These are phyloP conservation scores for Xerocomus spinulosus DNA, from an alignment of 768 basidiomycete species.

Conservation along the genomic window DNA sequence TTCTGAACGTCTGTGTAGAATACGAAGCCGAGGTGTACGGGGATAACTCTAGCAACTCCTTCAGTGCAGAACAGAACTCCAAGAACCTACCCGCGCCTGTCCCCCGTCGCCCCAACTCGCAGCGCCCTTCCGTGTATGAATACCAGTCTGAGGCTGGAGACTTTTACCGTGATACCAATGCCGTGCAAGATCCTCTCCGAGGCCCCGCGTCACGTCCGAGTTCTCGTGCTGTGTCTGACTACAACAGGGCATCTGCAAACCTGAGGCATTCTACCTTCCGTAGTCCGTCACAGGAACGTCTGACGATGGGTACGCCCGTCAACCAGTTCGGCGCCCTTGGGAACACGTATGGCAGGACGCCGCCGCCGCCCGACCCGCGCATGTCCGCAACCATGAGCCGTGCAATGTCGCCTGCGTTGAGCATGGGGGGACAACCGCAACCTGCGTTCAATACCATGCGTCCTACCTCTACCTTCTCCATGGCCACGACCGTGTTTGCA, in stretches of 20 bases:
- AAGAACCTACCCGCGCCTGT: constrained; percentile 32
- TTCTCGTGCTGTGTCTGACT: constrained; percentile 28
- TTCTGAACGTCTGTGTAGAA: constrained; percentile 36
- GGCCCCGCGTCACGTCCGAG: constrained; percentile 27
- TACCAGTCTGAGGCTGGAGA: constrained; percentile 46
- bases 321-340: constrained; percentile 29
- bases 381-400: constrained; percentile 41
- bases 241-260: constrained; percentile 27
- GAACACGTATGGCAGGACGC: constrained; percentile 3
- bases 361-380: constrained; percentile 42
- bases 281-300: constrained; percentile 37
- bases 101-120: constrained; percentile 35
- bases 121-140: constrained; percentile 41
- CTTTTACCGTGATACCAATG: constrained; percentile 55
- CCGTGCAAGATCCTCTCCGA: constrained; percentile 33
- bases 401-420: constrained; percentile 30
- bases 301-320: constrained; percentile 32
- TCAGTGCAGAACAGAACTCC: constrained; percentile 24
- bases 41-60: constrained; percentile 46
- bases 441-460: constrained; percentile 31
- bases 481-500: constrained; percentile 54
- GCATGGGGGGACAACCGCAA: constrained; percentile 23
- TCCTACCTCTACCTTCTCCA: constrained; percentile 56
- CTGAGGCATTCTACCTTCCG: constrained; percentile 24
- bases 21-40: constrained; percentile 65